Percentiles rank a stretch among this genome's conserved stretches.
Evolutionary conservation across 2,329 filamentous ascomycete genomes (phyloP).

Genomic region (Westerdykella aurantiaca): DNA sequence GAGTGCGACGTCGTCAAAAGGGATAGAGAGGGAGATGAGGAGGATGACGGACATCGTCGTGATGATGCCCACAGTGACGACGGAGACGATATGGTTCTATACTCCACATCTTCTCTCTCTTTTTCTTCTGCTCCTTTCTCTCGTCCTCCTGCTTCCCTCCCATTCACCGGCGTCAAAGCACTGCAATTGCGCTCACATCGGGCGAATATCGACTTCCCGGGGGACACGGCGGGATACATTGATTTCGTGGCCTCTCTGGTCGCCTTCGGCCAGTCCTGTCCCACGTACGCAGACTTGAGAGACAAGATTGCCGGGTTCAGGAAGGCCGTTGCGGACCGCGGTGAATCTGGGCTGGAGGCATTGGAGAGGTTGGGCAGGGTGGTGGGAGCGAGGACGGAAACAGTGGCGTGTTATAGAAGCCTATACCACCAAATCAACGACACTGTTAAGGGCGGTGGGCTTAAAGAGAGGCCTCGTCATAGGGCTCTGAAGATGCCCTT

Average conservation of each 20-base stretch:
- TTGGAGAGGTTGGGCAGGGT: background rate
- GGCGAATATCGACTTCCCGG: background rate
- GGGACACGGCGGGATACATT: background rate
- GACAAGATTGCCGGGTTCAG: background rate
- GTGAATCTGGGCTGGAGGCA: background rate
- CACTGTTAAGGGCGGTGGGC: background rate
- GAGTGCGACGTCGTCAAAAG: background rate
- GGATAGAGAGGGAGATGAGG: conserved; percentile 1
- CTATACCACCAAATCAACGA: no score
- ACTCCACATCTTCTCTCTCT: no score
- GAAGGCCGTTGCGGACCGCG: background rate
- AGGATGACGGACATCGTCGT: background rate
- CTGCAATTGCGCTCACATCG: no score
- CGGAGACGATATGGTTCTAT: background rate
- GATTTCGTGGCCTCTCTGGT: background rate
- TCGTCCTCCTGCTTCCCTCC: no score
- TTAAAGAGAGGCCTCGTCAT: background rate
- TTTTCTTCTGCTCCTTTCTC: no score
- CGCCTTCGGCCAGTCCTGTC: background rate
- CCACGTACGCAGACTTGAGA: background rate
- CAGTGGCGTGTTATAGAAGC: no score
- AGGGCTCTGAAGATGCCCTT: background rate
- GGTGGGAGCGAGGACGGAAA: no score
- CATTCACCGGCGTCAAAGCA: no score
- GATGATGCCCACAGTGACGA: background rate